Evolutionary conservation across 2,329 filamentous ascomycete genomes (phyloP).

Genomic region (Didymella sp.): DNA sequence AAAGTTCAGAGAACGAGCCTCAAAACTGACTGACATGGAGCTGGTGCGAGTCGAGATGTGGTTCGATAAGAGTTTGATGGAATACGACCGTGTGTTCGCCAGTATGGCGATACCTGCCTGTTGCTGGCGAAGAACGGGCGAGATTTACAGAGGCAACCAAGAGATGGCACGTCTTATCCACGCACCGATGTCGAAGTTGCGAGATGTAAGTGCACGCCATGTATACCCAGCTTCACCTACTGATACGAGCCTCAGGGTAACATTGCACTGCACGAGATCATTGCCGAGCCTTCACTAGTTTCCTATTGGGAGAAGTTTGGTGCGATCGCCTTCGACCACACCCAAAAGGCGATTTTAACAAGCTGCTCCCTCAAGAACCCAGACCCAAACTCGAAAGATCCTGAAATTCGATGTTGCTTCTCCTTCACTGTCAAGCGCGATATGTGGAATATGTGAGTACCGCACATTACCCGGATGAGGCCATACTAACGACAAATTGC

Average conservation of each 20-base stretch:
- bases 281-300: slow-evolving; percentile 92
- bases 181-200: slow-evolving; percentile 85
- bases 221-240: not conserved
- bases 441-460: slow-evolving; percentile 89
- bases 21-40: slow-evolving; percentile 90
- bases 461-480: no score
- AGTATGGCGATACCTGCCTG: slow-evolving; percentile 99
- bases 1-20: slow-evolving; percentile 94
- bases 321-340: slow-evolving; percentile 92
- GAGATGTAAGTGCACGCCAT: slow-evolving; percentile 72
- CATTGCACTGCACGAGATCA: slow-evolving; percentile 91
- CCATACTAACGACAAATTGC: slow-evolving; percentile 46
- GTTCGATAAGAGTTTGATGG: slow-evolving; percentile 96
- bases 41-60: slow-evolving; percentile 97
- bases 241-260: slow-evolving; percentile 72
- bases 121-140: slow-evolving; percentile 94
- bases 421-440: slow-evolving; percentile 96
- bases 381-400: slow-evolving; percentile 65
- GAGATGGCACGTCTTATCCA: slow-evolving; percentile 98
- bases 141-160: slow-evolving; percentile 97
- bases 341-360: slow-evolving; percentile 93
- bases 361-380: slow-evolving; percentile 88
- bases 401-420: slow-evolving; percentile 90
- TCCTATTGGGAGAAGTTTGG: slow-evolving; percentile 99
- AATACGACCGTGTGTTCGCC: slow-evolving; percentile 97